A percentile compares a stretch with the other conserved stretches of the same genome.
phyloP scores from a whole-genome alignment of 2,329 filamentous ascomycete genomes.

The Fusarium concolor region DNA sequence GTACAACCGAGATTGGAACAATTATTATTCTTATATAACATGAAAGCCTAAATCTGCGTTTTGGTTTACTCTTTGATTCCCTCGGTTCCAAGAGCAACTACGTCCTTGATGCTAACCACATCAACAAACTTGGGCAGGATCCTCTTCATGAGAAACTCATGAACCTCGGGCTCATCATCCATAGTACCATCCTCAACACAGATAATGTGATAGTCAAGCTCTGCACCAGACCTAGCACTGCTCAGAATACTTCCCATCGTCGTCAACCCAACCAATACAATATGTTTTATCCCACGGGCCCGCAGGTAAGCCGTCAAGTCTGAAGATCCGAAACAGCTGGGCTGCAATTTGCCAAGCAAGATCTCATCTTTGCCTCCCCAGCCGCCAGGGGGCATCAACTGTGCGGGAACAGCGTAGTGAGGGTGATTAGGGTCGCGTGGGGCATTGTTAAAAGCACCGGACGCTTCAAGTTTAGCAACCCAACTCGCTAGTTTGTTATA shows the following conservation, averaged over 20 bases:
- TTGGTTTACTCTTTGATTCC: not conserved
- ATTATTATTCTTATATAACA: too few relatives aligned
- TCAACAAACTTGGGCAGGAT: not conserved
- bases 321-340: not conserved
- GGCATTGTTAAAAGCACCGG: not conserved
- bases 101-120: not conserved
- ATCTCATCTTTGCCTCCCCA: constrained; percentile 1
- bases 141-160: not conserved
- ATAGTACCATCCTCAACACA: not conserved
- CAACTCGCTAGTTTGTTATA: not conserved
- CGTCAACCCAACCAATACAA: not conserved
- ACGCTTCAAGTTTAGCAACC: not conserved
- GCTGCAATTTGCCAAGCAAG: not conserved
- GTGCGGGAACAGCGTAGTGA: not conserved
- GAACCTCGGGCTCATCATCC: not conserved
- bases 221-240: not conserved
- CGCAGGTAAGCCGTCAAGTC: not conserved
- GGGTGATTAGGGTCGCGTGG: not conserved
- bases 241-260: not conserved
- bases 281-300: not conserved
- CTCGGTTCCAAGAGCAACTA: not conserved
- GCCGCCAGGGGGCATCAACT: not conserved
- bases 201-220: not conserved
- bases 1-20: too few relatives aligned
- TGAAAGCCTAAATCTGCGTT: too few relatives aligned